Base-by-base conservation (phyloP, 1,284 basidiomycete genomes). In the Ustilago esculenta region DNA sequence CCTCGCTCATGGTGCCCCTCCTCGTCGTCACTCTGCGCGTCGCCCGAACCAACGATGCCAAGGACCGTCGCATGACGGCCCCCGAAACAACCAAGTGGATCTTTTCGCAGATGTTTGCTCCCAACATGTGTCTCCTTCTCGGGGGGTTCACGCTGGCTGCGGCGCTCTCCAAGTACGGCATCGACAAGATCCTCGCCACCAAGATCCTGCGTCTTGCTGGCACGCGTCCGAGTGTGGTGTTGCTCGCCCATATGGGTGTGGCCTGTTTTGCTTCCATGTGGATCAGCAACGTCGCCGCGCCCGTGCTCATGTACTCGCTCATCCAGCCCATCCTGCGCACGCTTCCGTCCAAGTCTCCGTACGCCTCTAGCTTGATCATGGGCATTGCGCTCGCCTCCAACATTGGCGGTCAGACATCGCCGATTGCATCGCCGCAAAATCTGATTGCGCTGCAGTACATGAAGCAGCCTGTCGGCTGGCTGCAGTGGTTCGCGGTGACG, bases 251-350 rank as follows among this genome's bases (percentile, higher is more conserved):
- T 83, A 98, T 98, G 96, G 88, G 86, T 34, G 94, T 98, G 5
- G 91, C 94, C 1, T 97, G 94, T 80, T 98, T 98, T 81, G 94
- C 95, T 2, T 93, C 91, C 82, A 99, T 98, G 96, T 98, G 94
- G 96, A 98, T 98, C 77, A 90, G 91, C 81, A 98, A 99, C 80
- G 95, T 98, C 14, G 95, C 95, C 0, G 95, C 95, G 7, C 96
- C 96, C 12, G 97, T 95, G 1, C 85, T 98, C 12, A 97, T 94
- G 84, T 98, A 97, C 82, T 94, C 94, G n/a, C 86, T 98, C 57
- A 94, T 98, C 81, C 81, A 97, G 90, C 96, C 95, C 14, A 97
- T 98, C 75, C 86, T 97, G 25, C 87, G 94, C 64, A 96, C 91
- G 24, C 85, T 99, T 3, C 94, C 95, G 12, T 88, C 90, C 2